Evolutionary conservation across 108 stramenopile species (phyloP), one percentile per base, ranked within the genome.

Genomic region (Nitzschia sp.): DNA sequence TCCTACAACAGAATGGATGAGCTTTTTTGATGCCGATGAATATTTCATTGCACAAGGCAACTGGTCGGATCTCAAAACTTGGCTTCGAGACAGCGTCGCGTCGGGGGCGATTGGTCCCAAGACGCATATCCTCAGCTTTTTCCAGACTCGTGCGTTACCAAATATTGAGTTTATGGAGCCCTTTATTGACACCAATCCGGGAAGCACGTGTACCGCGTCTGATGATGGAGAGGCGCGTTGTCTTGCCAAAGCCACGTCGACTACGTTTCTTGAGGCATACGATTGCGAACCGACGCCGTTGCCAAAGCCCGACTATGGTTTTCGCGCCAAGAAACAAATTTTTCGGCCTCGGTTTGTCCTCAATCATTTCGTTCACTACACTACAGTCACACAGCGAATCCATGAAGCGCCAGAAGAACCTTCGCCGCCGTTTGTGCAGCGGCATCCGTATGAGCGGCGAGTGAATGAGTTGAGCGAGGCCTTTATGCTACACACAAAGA

Each of bases 291-390:
- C 70, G 9, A 78, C 76, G 19, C 68, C 68, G 48, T 79, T 75
- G 6, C 92, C 92, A 17, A 84, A 82, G 59, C 89, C 89, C 17
- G 76, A 79, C 25, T 77, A 82, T 59, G 64, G 76, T 4, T 63
- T 69, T 32, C 74, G 92, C 54, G 92, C 92, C 15, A 89, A 85
- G 79, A 94, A 94, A 67, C 92, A 94, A 58, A 77, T 94, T 25
- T 94, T 87, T 59, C 86, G 79, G 23, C 85, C 92, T 2, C 65
- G 75, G 1, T 91, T 85, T 77, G 88, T 94, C 0, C 51, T 82
- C 29, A 76, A 73, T 30, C 92, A 94, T 64, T 94, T 85, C 75
- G 89, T 94, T 48, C 92, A 94, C 62, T 94, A 94, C 56, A 61
- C 88, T 4, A 87, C 88, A 25, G 80, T 94, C 2, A 94, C 92